Percentiles rank a stretch among this genome's conserved stretches.
Conservation (phyloP, 352 stramenopile genomes). For the Globisporangium rhizosaccharum region DNA sequence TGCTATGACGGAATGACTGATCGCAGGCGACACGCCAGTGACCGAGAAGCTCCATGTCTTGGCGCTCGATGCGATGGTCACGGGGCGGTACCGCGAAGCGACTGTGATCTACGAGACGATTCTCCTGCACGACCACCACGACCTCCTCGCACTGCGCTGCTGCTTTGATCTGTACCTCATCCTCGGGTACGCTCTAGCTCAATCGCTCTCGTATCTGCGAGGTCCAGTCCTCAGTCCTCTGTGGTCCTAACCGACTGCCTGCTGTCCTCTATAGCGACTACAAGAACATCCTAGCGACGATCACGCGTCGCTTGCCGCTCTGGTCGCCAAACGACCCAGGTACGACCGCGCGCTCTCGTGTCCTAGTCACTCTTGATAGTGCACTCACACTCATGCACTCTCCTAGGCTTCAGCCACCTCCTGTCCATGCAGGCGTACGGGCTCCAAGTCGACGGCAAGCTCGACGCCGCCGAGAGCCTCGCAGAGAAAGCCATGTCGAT, state of each 20-base stretch:
- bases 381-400: neutral
- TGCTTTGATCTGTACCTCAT: conserved; percentile 73
- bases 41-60: conserved; percentile 69
- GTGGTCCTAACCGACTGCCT: too few species aligned
- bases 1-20: too few species aligned
- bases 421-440: conserved; percentile 81
- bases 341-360: neutral
- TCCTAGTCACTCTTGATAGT: neutral
- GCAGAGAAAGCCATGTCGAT: conserved; percentile 80
- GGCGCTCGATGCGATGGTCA: conserved; percentile 63
- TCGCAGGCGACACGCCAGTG: conserved; percentile 17
- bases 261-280: conserved; percentile 37
- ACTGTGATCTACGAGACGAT: conserved; percentile 78
- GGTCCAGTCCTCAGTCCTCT: too few species aligned
- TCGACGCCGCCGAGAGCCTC: conserved; percentile 62
- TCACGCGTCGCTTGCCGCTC: conserved; percentile 63
- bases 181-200: conserved; percentile 47
- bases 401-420: conserved; percentile 66
- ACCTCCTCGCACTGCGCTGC: conserved; percentile 74
- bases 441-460: conserved; percentile 52
- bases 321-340: conserved; percentile 72
- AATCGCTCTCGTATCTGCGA: neutral
- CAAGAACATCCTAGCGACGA: conserved; percentile 68
- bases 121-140: conserved; percentile 51
- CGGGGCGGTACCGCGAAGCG: conserved; percentile 62